A percentile compares a stretch with the other conserved stretches of the same genome.
phyloP scores from a whole-genome alignment of 2,329 filamentous ascomycete species.

The Fusarium marasasianum region DNA sequence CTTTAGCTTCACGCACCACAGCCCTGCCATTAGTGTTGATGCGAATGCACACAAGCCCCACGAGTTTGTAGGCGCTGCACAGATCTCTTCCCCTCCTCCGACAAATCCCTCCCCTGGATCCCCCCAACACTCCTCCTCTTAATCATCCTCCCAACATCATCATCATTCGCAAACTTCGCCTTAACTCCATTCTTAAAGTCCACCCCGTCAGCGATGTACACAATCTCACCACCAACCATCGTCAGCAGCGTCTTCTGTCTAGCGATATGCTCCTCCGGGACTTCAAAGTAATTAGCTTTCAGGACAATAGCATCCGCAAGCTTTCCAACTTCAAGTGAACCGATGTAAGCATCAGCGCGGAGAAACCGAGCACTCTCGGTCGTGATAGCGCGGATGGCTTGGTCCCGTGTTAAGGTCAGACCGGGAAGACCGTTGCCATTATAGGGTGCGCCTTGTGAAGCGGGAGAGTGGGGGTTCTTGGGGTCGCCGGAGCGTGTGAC shows the following conservation, averaged over 20 bases:
- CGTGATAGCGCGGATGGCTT: constrained; percentile 16
- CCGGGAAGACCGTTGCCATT: constrained; percentile 15
- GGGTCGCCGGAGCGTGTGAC: constrained; percentile 33
- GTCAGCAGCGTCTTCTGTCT: constrained; percentile 33
- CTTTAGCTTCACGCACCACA: no score
- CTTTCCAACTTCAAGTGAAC: constrained; percentile 35
- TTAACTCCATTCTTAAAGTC: constrained; percentile 14
- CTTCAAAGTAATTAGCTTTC: constrained; percentile 30
- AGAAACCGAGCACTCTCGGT: constrained; percentile 24
- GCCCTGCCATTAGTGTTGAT: no score
- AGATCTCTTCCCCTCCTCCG: not conserved
- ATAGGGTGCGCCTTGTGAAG: constrained; percentile 21
- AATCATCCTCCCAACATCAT: not conserved
- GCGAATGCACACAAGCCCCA: not conserved
- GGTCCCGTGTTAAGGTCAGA: constrained; percentile 4
- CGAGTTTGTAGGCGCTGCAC: not conserved
- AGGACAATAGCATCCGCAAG: constrained; percentile 33
- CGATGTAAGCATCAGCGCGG: constrained; percentile 23
- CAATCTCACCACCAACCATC: constrained; percentile 34
- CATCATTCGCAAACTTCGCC: constrained; percentile 22
- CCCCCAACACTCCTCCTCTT: not conserved
- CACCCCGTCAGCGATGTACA: constrained; percentile 28
- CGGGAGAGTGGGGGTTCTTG: constrained; percentile 30
- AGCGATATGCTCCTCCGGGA: constrained; percentile 19
- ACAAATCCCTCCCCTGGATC: not conserved